Conservation (phyloP, 2,329 filamentous ascomycete genomes). For the Mycocentrospora acerina region DNA sequence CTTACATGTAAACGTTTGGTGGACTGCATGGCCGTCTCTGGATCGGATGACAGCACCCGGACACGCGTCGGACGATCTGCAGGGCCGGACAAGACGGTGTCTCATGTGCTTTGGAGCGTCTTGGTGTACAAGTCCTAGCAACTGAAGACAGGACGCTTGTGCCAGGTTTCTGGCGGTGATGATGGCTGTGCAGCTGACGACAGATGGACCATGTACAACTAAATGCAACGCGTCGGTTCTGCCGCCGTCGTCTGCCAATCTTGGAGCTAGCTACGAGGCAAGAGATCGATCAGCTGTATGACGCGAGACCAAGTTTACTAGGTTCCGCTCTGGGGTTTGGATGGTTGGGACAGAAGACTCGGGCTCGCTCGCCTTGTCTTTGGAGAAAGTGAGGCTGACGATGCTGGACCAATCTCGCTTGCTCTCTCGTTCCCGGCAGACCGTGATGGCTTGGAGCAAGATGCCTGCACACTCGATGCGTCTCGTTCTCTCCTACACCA, state of each 20-base stretch:
- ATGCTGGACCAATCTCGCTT: conserved; percentile 28
- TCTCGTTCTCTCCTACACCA: conserved; percentile 17
- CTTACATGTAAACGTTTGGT: too few relatives aligned
- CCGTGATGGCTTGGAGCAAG: conserved; percentile 17
- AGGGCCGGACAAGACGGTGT: too few relatives aligned
- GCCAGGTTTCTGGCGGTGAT: too few relatives aligned
- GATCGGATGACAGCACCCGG: not conserved
- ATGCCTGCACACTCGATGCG: conserved; percentile 17
- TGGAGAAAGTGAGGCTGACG: conserved; percentile 35
- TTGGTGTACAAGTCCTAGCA: too few relatives aligned
- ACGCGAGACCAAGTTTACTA: conserved; percentile 9
- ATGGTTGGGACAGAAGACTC: conserved; percentile 13
- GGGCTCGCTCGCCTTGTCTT: conserved; percentile 31
- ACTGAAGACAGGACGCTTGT: too few relatives aligned
- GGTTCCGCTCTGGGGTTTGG: conserved; percentile 9
- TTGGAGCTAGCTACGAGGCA: conserved; percentile 6
- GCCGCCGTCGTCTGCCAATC: conserved; percentile 3
- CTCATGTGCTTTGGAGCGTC: too few relatives aligned
- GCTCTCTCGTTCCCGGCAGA: conserved; percentile 8
- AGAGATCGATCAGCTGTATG: conserved; percentile 13
- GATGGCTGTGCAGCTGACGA: too few relatives aligned
- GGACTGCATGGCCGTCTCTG: conserved; percentile 1
- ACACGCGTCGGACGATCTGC: too few relatives aligned
- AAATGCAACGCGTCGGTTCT: too few relatives aligned
- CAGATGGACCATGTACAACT: too few relatives aligned